Evolutionary conservation across 495 filamentous ascomycete species (phyloP).

Genomic region (Neurospora tetraspora): DNA sequence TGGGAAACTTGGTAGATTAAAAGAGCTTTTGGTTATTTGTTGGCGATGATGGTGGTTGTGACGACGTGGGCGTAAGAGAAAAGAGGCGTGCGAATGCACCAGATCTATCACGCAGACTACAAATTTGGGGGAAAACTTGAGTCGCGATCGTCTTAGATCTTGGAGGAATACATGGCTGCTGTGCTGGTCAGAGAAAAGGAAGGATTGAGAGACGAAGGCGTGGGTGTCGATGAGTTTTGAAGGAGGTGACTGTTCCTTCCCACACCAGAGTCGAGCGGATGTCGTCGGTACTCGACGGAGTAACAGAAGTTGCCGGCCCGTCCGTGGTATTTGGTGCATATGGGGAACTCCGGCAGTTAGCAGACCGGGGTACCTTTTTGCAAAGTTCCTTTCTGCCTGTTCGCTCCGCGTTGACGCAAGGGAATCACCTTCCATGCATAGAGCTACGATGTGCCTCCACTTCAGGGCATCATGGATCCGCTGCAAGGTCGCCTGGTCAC

Average conservation of each 20-base stretch:
- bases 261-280: not conserved
- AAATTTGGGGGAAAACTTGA: not conserved
- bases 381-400: not conserved
- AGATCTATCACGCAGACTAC: not conserved
- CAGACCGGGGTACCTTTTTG: not conserved
- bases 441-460: not conserved
- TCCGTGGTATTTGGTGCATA: not conserved
- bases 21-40: not conserved
- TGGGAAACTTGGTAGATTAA: not conserved
- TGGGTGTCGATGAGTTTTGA: not conserved
- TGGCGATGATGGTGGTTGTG: not conserved
- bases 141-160: not conserved
- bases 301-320: not conserved
- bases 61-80: not conserved
- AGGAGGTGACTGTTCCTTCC: not conserved
- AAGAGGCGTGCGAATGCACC: not conserved
- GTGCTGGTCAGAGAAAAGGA: not conserved
- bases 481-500: not conserved
- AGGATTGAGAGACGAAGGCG: not conserved
- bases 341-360: not conserved
- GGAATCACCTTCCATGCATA: not conserved
- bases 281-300: not conserved
- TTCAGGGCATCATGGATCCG: not conserved
- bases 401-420: not conserved
- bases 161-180: not conserved